These are phyloP conservation scores for Cryomyces minteri DNA, from an alignment of 495 filamentous ascomycete species.

Conservation along the genomic window DNA sequence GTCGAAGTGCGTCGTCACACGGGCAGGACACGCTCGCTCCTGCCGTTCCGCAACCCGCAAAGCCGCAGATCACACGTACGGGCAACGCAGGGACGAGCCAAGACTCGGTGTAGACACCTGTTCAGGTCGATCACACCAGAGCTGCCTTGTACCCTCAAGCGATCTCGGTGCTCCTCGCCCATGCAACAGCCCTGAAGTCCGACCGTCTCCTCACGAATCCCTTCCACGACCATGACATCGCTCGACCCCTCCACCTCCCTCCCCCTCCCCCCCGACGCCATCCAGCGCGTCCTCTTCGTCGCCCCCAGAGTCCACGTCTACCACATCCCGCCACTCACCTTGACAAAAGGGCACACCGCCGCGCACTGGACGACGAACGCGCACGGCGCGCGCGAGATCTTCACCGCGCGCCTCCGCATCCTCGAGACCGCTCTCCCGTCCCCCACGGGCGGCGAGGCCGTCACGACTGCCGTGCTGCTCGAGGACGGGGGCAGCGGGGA, in stretches of 20 bases:
- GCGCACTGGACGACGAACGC: constrained; percentile 52
- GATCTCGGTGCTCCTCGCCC: no score
- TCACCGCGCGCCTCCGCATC: constrained; percentile 63
- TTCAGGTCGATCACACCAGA: no score
- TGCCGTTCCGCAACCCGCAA: no score
- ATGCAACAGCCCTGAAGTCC: no score
- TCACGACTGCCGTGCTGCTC: constrained; percentile 54
- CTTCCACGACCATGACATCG: background rate
- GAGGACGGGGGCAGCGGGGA: constrained; percentile 51
- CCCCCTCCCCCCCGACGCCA: constrained; percentile 41
- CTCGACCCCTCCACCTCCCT: constrained; percentile 39
- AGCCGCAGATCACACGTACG: no score
- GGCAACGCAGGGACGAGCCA: no score
- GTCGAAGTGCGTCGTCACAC: no score
- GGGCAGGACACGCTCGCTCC: no score
- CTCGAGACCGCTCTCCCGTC: constrained; percentile 47
- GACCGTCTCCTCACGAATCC: background rate
- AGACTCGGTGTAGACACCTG: no score
- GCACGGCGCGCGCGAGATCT: constrained; percentile 45
- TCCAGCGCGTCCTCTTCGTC: constrained; percentile 63
- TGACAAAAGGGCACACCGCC: constrained; percentile 55
- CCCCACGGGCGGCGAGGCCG: constrained; percentile 25
- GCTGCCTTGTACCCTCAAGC: no score
- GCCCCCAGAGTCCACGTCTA: constrained; percentile 57
- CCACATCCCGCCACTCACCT: constrained; percentile 52